Base-by-base conservation (phyloP, 495 filamentous ascomycete species). In the Gamarada debralockiae region DNA sequence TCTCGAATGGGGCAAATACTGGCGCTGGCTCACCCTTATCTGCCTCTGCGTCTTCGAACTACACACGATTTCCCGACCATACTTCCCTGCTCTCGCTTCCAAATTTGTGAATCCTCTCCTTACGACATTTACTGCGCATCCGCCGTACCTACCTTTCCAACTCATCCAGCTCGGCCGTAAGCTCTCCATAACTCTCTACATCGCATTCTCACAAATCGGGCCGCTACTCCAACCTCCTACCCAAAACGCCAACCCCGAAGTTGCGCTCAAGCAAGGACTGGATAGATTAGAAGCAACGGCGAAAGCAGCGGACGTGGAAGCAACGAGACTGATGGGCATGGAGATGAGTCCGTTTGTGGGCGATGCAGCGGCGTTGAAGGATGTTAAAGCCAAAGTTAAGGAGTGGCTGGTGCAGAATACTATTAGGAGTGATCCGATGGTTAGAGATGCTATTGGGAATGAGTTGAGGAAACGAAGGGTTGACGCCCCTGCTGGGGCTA, bases 91-190 rank as follows among this genome's bases (percentile, higher is more conserved):
- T 2, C 60, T 88, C 38, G 62, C 90, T 15, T 72, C 73, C 18
- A 67, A 66, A 2, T 56, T 89, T 33, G 51, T 92, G 36, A 88
- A 87, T 52, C 81, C 87, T 0, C 39, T 95, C 41, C 61, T 87
- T 25, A 60, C 59, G 7, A 63, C 61, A 25, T 53, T 80, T 37
- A 68, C 67, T 3, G 62, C 73, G 23, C 83, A 85, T 53, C 65
- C 79, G 22, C 79, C 84, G 3, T 86, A 93, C 43, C 73, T 97
- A n/a, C 93, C 89, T 10, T 98, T 95, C 66, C 91, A 98, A 68
- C 77, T 85, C 57, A 73, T 96, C 27, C 61, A 75, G 13, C 75
- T 98, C n/a, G 82, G 86, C 2, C 81, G 91, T 27, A 92, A 86
- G 66, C 66, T 86, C 15, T 77, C 80, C 7, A 72, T 97, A 43